A percentile compares a stretch with the other conserved stretches of the same genome.
Conservation (phyloP, 202 grass and related monocot species). For the Cymbopogon flexuosus region DNA sequence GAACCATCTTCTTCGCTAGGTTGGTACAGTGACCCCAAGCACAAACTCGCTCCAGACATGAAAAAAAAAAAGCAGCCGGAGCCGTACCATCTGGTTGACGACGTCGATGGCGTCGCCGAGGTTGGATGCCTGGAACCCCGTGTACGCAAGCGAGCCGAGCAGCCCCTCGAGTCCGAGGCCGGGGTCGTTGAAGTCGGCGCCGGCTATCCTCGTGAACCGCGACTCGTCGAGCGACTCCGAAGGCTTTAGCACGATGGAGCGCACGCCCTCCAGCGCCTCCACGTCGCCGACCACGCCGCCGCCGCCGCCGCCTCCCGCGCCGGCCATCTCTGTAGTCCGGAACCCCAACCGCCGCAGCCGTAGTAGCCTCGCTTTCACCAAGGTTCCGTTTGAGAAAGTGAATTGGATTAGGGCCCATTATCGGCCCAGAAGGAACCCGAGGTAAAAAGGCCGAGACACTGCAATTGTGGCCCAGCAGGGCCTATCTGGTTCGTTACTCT, state of each 20-base stretch:
- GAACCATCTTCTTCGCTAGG: no score
- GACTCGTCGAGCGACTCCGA: conserved; percentile 57
- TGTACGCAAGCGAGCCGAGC: conserved; percentile 50
- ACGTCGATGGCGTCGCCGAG: conserved; percentile 63
- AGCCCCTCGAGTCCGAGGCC: conserved; percentile 46
- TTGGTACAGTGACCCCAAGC: neutral
- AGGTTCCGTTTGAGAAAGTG: no score
- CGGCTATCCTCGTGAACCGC: conserved; percentile 50
- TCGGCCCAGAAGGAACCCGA: neutral
- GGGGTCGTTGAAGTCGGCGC: conserved; percentile 64
- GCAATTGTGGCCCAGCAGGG: neutral
- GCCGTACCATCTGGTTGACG: conserved; percentile 76
- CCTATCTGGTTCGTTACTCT: neutral
- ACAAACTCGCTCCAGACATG: neutral
- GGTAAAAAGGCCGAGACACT: neutral
- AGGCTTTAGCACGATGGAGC: conserved; percentile 65
- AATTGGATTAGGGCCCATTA: neutral
- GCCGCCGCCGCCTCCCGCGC: neutral
- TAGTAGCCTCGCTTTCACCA: no score
- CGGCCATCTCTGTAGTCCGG: neutral
- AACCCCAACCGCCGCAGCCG: neutral
- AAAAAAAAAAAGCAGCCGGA: neutral
- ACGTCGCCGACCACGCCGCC: neutral
- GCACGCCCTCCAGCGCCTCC: conserved; percentile 46
- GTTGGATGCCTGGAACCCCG: conserved; percentile 81